These are phyloP conservation scores for Prunus fruticosa DNA, from an alignment of 306 rosid species.

Conservation along the genomic window DNA sequence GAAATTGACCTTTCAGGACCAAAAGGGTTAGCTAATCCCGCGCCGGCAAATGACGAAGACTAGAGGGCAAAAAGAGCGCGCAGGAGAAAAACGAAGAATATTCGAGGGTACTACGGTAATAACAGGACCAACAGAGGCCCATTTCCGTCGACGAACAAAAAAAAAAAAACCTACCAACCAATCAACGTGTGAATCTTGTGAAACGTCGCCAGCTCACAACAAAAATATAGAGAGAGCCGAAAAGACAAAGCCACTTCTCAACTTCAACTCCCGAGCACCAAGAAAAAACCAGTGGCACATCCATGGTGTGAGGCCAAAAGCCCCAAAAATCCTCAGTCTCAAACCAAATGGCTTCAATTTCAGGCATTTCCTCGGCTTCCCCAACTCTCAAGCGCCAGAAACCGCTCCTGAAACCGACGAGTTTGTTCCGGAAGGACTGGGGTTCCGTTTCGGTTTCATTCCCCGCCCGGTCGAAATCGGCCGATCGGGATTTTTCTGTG, in stretches of 20 bases:
- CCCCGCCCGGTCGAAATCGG: constrained; percentile 27
- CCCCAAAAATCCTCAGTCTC: too few relatives aligned
- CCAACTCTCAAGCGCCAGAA: constrained; percentile 48
- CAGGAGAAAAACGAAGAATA: neutral
- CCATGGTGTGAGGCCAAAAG: neutral
- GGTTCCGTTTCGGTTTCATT: constrained; percentile 32
- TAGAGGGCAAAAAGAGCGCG: neutral
- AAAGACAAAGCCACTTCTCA: constrained; percentile 6
- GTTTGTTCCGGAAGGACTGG: constrained; percentile 27
- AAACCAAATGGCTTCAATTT: constrained; percentile 65
- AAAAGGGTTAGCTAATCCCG: neutral
- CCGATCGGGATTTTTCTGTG: constrained; percentile 18
- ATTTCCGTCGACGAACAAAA: constrained; percentile 5
- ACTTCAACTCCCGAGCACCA: neutral
- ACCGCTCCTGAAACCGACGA: constrained; percentile 13
- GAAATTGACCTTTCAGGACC: neutral
- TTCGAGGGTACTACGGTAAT: constrained; percentile 27
- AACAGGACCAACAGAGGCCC: neutral
- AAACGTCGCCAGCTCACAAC: constrained; percentile 22
- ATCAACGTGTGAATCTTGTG: constrained; percentile 30
- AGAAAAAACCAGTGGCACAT: neutral
- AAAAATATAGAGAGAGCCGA: constrained; percentile 3
- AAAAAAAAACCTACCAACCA: constrained; percentile 4
- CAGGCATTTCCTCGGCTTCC: constrained; percentile 68
- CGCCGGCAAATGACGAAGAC: neutral